Base-by-base conservation (phyloP, 768 basidiomycete genomes). In the Xerocomellus dryophilus region DNA sequence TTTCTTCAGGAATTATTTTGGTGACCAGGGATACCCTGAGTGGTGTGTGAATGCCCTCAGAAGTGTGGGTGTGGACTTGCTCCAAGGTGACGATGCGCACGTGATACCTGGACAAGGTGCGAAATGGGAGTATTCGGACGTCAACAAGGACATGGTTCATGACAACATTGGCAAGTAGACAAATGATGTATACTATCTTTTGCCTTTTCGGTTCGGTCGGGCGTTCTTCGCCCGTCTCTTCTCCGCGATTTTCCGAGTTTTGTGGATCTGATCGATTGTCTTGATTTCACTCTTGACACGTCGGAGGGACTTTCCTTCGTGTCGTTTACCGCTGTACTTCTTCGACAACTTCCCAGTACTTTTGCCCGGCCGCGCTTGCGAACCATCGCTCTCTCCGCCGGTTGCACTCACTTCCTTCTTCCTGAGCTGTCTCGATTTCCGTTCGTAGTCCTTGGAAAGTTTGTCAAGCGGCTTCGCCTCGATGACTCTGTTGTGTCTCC, bases 41-140 rank as follows among this genome's bases (percentile, higher is more conserved):
- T 96, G 93, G 93, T 90, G 89, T 61, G 82, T 95, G 1, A 88
- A 91, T 62, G 93, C 93, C 11, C 71, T 96, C 47, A 76, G 78
- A 23, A 86, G 83, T 50, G 93, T 96, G 12, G 88, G 88, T 1
- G 89, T 96, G 0, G 91, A 96, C 66, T 69, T 95, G 41, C 72
- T 93, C 31, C 81, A 86, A 54, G 81, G 78, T 21, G 63, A 72
- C 27, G 66, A 78, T 23, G 68, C 75, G 6, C 79, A 76, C 50
- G 67, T 87, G 0, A 74, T 86, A 32, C 66, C 79, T 10, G 90
- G 88, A 2, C 75, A 74, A 40, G 88, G 85, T 3, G 82, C 81
- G 29, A 88, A 84, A 66, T 94, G 92, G 92, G 92, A 94, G 62
- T 89, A 90, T 65, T 79, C 85, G 46, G 73, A 80, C 49, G 57